Evolutionary conservation across 2,329 filamentous ascomycete species (phyloP), one percentile per base, ranked within the genome.

Genomic region (Alternaria arborescens): DNA sequence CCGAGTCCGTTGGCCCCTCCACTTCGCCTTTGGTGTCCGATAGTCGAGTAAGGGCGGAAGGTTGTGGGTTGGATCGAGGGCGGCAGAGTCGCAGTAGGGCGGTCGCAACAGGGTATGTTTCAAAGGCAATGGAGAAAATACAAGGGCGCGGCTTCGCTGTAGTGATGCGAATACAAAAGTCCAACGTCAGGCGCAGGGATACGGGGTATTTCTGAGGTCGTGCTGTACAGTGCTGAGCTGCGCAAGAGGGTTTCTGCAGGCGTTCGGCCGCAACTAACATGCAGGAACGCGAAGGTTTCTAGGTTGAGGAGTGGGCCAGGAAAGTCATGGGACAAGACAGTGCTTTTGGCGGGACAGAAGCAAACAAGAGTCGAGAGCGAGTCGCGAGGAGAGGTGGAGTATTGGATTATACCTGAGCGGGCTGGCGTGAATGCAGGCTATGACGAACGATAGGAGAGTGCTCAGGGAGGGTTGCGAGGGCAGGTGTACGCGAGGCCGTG

Each of bases 381-480:
- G 61, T 55, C 48, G 62, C 40, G 26, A 56, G 55, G 8, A 55
- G 56, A 50, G 61, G 50, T 46, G 56, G 62, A 62, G 55, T 65
- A 66, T 66, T 62, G 61, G 47, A 53, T 60, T 56, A 41, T 53
- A 52, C 52, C 61, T 57, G 61, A 50, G 58, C 55, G 58, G 61
- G 61, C 64, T 58, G 64, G 64, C 63, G 64, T 54, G 26, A 24
- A 54, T 52, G 60, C 60, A 56, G 56, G 52, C 52, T 48, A 64
- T 61, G 64, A 65, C 64, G 64, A 64, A 57, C 55, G 62, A 58
- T 58, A 62, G 58, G 58, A 59, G 56, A 28, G 42, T 46, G 55
- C 40, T 46, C 42, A 56, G 40, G 28, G 52, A 51, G 56, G 32
- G 57, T 32, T 47, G 57, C 32, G 51, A 36, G 54, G 64, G 64